Base-by-base conservation (phyloP, 2,329 filamentous ascomycete species). In the Colletotrichum sp. region DNA sequence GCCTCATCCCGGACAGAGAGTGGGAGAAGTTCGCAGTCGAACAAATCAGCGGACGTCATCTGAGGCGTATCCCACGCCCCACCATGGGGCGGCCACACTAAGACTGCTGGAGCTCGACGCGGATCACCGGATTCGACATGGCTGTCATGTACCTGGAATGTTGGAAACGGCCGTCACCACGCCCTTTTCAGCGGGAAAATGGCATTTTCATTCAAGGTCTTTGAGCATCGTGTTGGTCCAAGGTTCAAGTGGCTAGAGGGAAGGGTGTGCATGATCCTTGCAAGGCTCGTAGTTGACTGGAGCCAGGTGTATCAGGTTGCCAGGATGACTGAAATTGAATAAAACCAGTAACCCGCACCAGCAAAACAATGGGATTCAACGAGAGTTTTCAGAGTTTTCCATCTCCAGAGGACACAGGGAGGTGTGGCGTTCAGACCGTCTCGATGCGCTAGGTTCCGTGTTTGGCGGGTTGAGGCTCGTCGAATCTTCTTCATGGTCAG, bases 41-140 rank as follows among this genome's bases (percentile, higher is more conserved):
- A 63, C 76, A 77, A 77, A 77, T 77, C 76, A 77, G 74, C 63
- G 76, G 55, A 67, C 72, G 64, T 71, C 72, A 70, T 76, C 59
- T 36, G 72, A 68, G 52, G 68, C 59, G 68, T 72, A 72, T 72
- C 75, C 75, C 72, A 72, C 75, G 72, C 75, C 75, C 68, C 75
- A 73, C 72, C 28, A 55, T 32, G 57, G 68, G 55, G 60, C 39
- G 32, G 63, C 67, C 67, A 76, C 72, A 65, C 75, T 77, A 77
- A 32, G 43, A 43, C 28, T 72, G 64, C 60, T 77, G 48, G 68
- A 76, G 63, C 55, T 75, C 16, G 68, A 76, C 65, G 75, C 59
- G 75, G 72, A 77, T 77, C 68, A 69, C 75, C 72, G 75, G 73
- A 76, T 77, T 74, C 32, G 74, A 74, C 55, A 60, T 71, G 68